Evolutionary conservation across 306 rosid species (phyloP).

Genomic region (Trifolium repens): DNA sequence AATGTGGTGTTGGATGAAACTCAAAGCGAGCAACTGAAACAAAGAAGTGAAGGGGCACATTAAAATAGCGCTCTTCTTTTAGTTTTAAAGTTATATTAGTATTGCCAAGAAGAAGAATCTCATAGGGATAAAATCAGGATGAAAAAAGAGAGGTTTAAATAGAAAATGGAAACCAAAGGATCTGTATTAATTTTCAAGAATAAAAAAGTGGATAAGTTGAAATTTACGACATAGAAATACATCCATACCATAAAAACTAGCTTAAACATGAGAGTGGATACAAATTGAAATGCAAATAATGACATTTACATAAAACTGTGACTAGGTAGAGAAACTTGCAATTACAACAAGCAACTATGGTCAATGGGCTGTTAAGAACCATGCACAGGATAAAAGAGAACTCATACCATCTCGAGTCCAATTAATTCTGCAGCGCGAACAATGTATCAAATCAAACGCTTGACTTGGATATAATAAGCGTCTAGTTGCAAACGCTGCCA

Average conservation of each 20-base stretch:
- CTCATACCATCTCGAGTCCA: conserved; percentile 93
- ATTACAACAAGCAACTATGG: not conserved
- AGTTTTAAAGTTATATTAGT: conserved; percentile 14
- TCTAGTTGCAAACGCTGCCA: conserved; percentile 83
- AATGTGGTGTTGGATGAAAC: conserved; percentile 36
- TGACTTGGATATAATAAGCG: conserved; percentile 91
- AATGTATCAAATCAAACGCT: conserved; percentile 96
- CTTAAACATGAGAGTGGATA: conserved; percentile 7
- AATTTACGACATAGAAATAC: conserved; percentile 14
- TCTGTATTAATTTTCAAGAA: conserved; percentile 7
- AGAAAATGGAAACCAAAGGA: conserved; percentile 15
- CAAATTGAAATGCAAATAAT: conserved; percentile 11
- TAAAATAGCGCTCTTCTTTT: conserved; percentile 25
- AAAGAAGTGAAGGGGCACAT: not conserved
- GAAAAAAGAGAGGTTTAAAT: not conserved
- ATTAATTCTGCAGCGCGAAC: conserved; percentile 93
- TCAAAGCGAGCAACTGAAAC: conserved; percentile 26
- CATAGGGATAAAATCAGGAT: conserved; percentile 34
- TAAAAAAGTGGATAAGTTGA: conserved; percentile 13
- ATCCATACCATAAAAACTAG: conserved; percentile 17
- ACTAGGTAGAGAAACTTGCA: not conserved
- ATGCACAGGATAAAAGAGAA: conserved; percentile 12
- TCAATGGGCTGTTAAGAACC: conserved; percentile 19
- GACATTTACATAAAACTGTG: not conserved
- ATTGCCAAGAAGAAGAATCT: conserved; percentile 24